Percentiles rank a stretch among this genome's conserved stretches.
Conservation (phyloP, 202 grass and related monocot species). For the Musa balbisiana region DNA sequence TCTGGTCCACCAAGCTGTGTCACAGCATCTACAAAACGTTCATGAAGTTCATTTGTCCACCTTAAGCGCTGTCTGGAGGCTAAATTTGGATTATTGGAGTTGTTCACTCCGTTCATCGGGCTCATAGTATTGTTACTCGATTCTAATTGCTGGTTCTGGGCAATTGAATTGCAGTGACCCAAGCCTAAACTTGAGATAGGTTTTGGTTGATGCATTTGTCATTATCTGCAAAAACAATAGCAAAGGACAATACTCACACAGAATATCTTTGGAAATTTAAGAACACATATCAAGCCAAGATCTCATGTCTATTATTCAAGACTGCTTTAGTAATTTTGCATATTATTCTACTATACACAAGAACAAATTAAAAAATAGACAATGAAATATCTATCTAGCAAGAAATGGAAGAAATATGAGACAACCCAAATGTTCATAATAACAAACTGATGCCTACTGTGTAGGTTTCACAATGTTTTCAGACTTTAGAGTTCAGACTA, state of each 20-base stretch:
- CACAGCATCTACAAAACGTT: constrained; percentile 25
- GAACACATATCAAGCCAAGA: too few relatives aligned
- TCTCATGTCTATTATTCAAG: too few relatives aligned
- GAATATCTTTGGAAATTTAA: background rate
- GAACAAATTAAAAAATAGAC: too few relatives aligned
- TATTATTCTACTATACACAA: too few relatives aligned
- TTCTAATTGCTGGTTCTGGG: background rate
- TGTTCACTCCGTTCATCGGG: background rate
- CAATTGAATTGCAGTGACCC: background rate
- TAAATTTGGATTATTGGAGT: constrained; percentile 5
- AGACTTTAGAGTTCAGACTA: too few relatives aligned
- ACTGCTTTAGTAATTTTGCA: too few relatives aligned
- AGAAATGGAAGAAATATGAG: too few relatives aligned
- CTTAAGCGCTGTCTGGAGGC: constrained; percentile 20
- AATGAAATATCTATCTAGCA: too few relatives aligned
- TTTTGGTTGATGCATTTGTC: constrained; percentile 15
- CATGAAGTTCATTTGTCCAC: constrained; percentile 22
- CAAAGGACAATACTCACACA: background rate
- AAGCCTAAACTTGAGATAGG: background rate
- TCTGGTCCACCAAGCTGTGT: constrained; percentile 23
- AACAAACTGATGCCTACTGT: too few relatives aligned
- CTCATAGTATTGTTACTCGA: constrained; percentile 1
- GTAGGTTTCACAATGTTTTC: too few relatives aligned
- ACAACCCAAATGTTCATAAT: too few relatives aligned
- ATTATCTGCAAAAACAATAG: constrained; percentile 9